Base-by-base conservation (phyloP, 192 early-diverging fungal species). In the Mortierella alpina region DNA sequence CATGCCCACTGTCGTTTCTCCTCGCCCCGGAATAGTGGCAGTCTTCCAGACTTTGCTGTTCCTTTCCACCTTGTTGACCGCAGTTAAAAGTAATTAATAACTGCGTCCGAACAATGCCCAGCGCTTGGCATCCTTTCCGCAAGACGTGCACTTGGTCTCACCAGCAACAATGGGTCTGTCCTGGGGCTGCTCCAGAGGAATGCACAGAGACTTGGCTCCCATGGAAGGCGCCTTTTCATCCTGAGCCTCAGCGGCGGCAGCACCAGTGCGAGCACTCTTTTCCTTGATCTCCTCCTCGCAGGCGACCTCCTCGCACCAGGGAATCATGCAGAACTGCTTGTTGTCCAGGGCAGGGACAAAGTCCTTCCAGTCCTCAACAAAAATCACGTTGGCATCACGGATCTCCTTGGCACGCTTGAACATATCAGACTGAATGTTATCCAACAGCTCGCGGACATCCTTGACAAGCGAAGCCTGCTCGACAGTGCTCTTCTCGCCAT, bases 251-350 rank as follows among this genome's bases (percentile, higher is more conserved):
- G 47, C 44, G 15, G 57, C 70, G 51, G 61, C 63, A 53, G 86
- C 83, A 66, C 86, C 92, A 88, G 77, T 83, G 74, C 93, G 86
- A 2, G 95, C 87, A 84, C 93, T 95, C 61, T 93, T 86, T 44
- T 95, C 96, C 91, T 99, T 99, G 77, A 99, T 97, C 73, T 92
- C 89, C 46, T 99, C 96, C 86, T 99, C 98, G 82, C 98, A 99
- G 58, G 82, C 90, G 5, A 81, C 84, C 42, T 90, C 85, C 84
- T 99, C 96, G 82, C 98, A 99, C 98, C 98, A 99, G 44, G 98
- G 98, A 31, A 95, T 93, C 69, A 98, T 75, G 46, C 93, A 84
- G 53, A 98, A 59, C 83, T 93, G 93, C 90, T 97, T 98, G 74
- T 73, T 83, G 85, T 99, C 93, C 58, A 99, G 87, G 17, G 91